Base-by-base conservation (phyloP, 139 green algal species). In the Chlamydomonas sphaeroides region DNA sequence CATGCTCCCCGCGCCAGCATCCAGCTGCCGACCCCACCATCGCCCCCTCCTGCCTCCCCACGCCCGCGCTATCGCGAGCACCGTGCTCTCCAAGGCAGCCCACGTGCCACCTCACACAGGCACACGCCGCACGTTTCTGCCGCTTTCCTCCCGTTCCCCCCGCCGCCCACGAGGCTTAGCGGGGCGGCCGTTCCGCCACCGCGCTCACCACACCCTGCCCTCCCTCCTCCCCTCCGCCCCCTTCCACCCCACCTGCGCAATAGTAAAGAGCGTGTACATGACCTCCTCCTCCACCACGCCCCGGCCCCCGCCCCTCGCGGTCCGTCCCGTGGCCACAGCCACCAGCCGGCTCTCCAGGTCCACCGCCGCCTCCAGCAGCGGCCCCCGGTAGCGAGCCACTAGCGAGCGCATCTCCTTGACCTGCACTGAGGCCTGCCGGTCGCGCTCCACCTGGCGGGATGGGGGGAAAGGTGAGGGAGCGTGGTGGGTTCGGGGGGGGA, bases 291-390 rank as follows among this genome's bases (percentile, higher is more conserved):
- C 23, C 38, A 18, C 18, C 32, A 33, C 41, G 57, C 42, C 84
- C 85, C 79, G 17, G 14, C 51, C 51, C 53, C 59, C 74, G 5
- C 74, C 74, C 30, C 74, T 39, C 41, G 59, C 59, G 20, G 59
- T 80, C 28, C 74, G 59, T 32, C 74, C 74, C 39, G 89, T 91
- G 32, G 88, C 81, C 51, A 95, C 66, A 69, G 94, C 89, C 87
- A 88, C 93, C 38, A 95, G 62, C 14, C 89, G 78, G 73, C 93
- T 90, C 79, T 95, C 92, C 41, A 95, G 85, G 77, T 95, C 92
- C 14, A 95, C 88, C 18, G 85, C 87, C 4, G 89, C 84, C 71
- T 95, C 92, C 49, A 95, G 83, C 63, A 95, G 85, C 15, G 92
- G 92, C 0, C 92, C 92, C 25, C 92, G 51, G 80, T 83, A 83